phyloP scores from a whole-genome alignment of 2,329 filamentous ascomycete genomes.

The Fusarium pilosicola region DNA sequence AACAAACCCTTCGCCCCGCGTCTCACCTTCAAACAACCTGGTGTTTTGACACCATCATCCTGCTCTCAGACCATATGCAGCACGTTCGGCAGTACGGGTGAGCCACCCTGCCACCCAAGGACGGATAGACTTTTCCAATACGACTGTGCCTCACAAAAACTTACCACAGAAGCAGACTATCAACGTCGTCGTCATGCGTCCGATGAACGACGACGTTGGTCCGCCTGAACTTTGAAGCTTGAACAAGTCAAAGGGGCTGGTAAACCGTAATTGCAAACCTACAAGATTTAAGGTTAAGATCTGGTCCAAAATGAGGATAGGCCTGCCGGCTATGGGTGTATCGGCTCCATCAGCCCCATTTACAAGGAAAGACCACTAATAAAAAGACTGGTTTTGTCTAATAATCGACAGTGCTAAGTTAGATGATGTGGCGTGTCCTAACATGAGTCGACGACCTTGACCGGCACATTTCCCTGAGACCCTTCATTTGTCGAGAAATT shows the following conservation, averaged over 20 bases:
- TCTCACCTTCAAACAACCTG: conserved; percentile 29
- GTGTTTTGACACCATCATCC: conserved; percentile 17
- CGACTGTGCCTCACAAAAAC: conserved; percentile 1
- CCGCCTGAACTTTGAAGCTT: neutral
- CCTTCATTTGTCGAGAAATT: conserved; percentile 30
- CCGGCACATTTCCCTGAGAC: neutral
- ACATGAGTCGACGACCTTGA: neutral
- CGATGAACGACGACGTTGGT: conserved; percentile 3
- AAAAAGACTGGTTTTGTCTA: neutral
- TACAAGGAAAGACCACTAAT: neutral
- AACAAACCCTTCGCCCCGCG: conserved; percentile 18
- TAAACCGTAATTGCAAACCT: conserved; percentile 2
- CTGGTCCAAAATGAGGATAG: conserved; percentile 20
- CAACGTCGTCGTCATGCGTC: neutral
- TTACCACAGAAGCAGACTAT: neutral
- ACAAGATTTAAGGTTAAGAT: conserved; percentile 24
- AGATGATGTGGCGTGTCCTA: conserved; percentile 7
- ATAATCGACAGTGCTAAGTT: conserved; percentile 7
- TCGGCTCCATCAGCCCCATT: neutral
- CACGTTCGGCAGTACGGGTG: neutral
- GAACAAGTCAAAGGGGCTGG: conserved; percentile 4
- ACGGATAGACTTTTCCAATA: conserved; percentile 3
- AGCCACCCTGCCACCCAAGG: conserved; percentile 14
- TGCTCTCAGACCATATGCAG: conserved; percentile 11
- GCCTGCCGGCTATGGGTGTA: neutral